Percentiles rank a stretch among this genome's conserved stretches.
These are phyloP conservation scores for Fraxinus dipetala DNA, from an alignment of 305 asterid species.

Conservation along the genomic window DNA sequence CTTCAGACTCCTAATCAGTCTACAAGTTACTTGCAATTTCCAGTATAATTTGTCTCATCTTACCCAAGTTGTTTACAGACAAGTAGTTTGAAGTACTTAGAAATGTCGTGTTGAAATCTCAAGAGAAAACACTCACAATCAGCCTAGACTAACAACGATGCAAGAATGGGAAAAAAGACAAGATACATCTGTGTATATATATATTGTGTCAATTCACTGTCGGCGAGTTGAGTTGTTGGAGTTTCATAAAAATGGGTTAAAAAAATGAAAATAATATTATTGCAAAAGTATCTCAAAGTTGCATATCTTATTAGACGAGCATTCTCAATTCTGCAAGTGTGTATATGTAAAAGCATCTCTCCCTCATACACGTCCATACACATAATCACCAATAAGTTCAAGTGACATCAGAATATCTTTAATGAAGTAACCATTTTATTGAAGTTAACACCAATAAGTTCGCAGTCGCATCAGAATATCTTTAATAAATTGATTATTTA, in stretches of 20 bases:
- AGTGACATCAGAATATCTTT: background rate
- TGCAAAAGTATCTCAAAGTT: background rate
- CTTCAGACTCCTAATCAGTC: background rate
- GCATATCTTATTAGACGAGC: background rate
- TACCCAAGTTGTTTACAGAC: background rate
- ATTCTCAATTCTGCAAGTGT: background rate
- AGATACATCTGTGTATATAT: background rate
- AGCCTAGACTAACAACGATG: background rate
- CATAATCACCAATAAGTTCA: background rate
- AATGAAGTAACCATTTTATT: background rate
- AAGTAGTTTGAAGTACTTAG: background rate
- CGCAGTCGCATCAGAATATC: background rate
- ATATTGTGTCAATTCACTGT: background rate
- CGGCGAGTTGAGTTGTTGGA: background rate
- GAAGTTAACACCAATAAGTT: background rate
- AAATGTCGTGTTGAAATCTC: background rate
- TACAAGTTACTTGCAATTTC: background rate
- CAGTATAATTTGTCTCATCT: background rate
- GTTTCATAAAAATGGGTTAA: background rate
- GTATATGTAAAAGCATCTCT: background rate
- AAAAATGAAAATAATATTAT: background rate
- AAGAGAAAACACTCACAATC: background rate
- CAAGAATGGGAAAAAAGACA: background rate
- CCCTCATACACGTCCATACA: background rate
- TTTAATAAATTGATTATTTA: background rate